Evolutionary conservation across 768 basidiomycete species (phyloP).

Genomic region (Suillus decipiens): DNA sequence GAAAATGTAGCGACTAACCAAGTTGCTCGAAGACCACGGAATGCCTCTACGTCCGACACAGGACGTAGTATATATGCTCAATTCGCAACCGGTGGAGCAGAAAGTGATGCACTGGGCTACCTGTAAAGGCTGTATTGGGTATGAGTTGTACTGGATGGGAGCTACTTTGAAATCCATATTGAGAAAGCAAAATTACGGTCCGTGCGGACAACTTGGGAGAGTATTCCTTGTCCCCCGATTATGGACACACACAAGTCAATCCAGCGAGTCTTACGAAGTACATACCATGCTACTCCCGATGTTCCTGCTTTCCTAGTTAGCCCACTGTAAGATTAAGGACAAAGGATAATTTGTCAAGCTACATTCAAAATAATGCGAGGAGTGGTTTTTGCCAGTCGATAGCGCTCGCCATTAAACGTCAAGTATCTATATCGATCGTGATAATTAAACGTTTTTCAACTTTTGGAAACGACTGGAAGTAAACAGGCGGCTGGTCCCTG

Average conservation of each 20-base stretch:
- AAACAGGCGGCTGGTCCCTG: background rate
- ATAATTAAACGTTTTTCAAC: background rate
- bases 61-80: background rate
- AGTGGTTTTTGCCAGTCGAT: constrained; percentile 7
- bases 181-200: background rate
- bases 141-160: background rate
- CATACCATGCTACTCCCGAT: background rate
- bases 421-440: background rate
- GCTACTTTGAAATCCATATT: background rate
- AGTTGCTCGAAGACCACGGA: background rate
- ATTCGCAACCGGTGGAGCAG: background rate
- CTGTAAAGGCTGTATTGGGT: background rate
- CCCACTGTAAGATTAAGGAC: background rate
- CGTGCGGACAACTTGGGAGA: background rate
- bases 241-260: background rate
- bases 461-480: background rate
- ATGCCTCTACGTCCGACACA: background rate
- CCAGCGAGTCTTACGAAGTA: background rate
- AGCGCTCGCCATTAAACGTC: background rate
- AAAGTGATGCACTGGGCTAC: background rate
- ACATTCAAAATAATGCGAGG: background rate
- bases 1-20: background rate
- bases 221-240: background rate
- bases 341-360: background rate
- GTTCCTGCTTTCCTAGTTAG: background rate